A percentile compares a stretch with the other conserved stretches of the same genome.
These are phyloP conservation scores for Pascua guehoae DNA, from an alignment of 1,284 basidiomycete species.

Conservation along the genomic window DNA sequence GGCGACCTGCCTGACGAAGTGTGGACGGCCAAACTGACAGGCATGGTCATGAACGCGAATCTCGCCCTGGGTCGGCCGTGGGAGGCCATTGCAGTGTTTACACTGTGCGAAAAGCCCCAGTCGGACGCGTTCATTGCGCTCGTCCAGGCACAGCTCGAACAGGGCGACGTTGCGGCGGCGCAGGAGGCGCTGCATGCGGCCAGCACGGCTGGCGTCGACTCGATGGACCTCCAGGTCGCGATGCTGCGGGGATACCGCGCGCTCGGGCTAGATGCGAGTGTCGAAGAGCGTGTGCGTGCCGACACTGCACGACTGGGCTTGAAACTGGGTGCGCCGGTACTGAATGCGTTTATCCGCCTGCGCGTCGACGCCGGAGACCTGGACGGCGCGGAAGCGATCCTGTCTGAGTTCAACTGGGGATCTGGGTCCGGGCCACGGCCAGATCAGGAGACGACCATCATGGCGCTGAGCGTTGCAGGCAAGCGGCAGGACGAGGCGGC, in stretches of 20 bases:
- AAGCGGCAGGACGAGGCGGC: not conserved
- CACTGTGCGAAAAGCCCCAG: not conserved
- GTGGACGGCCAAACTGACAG: slow-evolving; percentile 20
- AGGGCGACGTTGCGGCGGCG: slow-evolving; percentile 21
- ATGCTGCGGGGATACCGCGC: slow-evolving; percentile 34
- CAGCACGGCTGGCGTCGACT: not conserved
- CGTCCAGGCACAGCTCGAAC: slow-evolving; percentile 28
- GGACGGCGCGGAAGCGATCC: slow-evolving; percentile 20
- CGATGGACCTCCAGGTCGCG: slow-evolving; percentile 24
- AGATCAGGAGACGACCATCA: slow-evolving; percentile 3
- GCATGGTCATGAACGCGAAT: slow-evolving; percentile 26
- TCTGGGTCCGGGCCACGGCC: not conserved
- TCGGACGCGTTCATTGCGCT: not conserved
- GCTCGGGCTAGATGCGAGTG: slow-evolving; percentile 25
- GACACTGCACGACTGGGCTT: slow-evolving; percentile 23
- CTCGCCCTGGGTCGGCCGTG: slow-evolving; percentile 23
- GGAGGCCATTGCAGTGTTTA: slow-evolving; percentile 26
- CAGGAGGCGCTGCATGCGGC: slow-evolving; percentile 3
- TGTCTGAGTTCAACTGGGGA: slow-evolving; percentile 20
- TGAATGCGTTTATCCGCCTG: slow-evolving; percentile 33
- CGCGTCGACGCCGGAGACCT: slow-evolving; percentile 28
- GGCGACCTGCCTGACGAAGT: slow-evolving; percentile 13
- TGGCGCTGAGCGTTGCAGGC: slow-evolving; percentile 3
- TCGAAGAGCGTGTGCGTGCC: slow-evolving; percentile 30
- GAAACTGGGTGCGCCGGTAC: slow-evolving; percentile 10